Conservation (phyloP, 768 basidiomycete genomes). For the Udeniomyces megalosporus region DNA sequence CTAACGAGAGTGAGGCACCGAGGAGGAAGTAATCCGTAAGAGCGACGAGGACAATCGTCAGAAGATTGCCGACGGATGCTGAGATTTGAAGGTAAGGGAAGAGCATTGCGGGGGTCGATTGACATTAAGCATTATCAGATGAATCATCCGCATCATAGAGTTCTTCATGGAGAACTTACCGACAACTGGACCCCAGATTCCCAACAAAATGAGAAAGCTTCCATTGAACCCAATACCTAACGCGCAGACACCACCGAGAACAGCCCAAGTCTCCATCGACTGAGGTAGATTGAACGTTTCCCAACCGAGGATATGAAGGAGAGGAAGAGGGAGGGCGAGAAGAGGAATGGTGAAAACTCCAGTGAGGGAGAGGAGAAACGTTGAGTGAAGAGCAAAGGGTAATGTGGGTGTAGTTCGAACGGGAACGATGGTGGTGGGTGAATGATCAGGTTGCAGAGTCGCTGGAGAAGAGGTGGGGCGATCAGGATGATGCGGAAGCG, state of each 20-base stretch:
- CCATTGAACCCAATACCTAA: constrained; percentile 5
- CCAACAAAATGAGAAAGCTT: background rate
- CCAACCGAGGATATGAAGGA: background rate
- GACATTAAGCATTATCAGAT: no score
- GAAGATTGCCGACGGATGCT: constrained; percentile 3
- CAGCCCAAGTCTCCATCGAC: background rate
- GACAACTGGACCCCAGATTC: constrained; percentile 10
- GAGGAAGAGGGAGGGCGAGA: background rate
- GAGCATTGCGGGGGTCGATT: no score
- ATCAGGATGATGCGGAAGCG: background rate
- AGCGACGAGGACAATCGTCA: constrained; percentile 7
- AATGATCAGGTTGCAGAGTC: no score
- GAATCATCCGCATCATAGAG: no score
- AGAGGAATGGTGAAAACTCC: background rate
- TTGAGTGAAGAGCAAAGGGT: constrained; percentile 9
- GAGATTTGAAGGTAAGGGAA: no score
- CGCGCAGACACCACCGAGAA: background rate
- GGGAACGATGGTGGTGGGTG: background rate
- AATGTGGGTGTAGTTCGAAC: background rate
- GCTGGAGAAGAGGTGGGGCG: background rate
- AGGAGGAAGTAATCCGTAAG: background rate
- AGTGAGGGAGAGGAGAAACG: constrained; percentile 7
- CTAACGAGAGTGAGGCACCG: no score
- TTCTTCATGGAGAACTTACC: no score
- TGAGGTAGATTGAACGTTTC: constrained; percentile 4